Percentiles rank a stretch among this genome's conserved stretches.
Evolutionary conservation across 805 yeast species (phyloP).

Genomic region (Tetrapisispora phaffii): DNA sequence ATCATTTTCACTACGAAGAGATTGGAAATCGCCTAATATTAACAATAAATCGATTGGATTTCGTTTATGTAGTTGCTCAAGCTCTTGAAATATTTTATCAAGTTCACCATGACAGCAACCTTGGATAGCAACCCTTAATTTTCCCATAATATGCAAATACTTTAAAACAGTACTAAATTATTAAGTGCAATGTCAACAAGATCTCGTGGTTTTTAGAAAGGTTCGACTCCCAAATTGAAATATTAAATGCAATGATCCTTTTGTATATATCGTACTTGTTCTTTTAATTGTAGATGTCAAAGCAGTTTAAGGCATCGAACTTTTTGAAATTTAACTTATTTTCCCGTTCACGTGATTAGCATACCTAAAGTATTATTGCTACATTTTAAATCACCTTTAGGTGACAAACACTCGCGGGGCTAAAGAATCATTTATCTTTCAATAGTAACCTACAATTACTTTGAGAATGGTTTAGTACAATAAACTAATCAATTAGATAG

Average conservation of each 20-base stretch:
- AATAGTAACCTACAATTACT: too few relatives aligned
- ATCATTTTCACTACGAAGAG: conserved; percentile 56
- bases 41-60: conserved; percentile 48
- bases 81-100: conserved; percentile 41
- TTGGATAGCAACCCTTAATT: conserved; percentile 52
- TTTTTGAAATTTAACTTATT: too few relatives aligned
- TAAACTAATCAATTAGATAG: too few relatives aligned
- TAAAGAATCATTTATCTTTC: too few relatives aligned
- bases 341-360: background rate
- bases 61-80: conserved; percentile 17
- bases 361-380: background rate
- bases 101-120: conserved; percentile 90
- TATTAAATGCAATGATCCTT: background rate
- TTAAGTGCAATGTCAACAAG: too few relatives aligned
- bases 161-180: too few relatives aligned
- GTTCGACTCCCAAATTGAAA: too few relatives aligned
- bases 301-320: background rate
- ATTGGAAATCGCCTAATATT: conserved; percentile 89
- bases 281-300: background rate
- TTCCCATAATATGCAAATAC: conserved; percentile 9
- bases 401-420: too few relatives aligned
- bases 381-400: background rate
- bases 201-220: too few relatives aligned
- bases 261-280: background rate
- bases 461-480: too few relatives aligned